Evolutionary conservation across 2,329 filamentous ascomycete species (phyloP), one percentile per base, ranked within the genome.

Genomic region (Fonsecaea monophora): DNA sequence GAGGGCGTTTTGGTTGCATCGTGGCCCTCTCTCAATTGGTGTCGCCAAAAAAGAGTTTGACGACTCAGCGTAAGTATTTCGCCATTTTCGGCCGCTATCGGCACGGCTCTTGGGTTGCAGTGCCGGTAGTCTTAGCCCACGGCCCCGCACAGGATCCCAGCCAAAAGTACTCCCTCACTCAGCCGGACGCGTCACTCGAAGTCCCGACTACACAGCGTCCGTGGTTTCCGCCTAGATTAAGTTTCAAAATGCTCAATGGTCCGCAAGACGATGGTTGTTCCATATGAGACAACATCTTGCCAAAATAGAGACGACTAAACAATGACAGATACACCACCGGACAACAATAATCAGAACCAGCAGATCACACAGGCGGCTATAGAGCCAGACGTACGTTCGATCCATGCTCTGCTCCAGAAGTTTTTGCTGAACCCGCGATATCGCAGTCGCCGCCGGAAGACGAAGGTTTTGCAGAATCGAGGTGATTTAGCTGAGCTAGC

Each of bases 301-400:
- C n/a, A 42, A 42, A 42, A 42, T 42, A 42, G 40, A 42, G 40
- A 42, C 40, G 13, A 42, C 40, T 4, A n/a, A 42, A 18, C 40
- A 42, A 42, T 42, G 40, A 10, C 40, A 42, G 40, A 42, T 6
- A 42, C 40, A 42, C 40, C 40, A 42, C 40, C 40, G 40, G 40
- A 42, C 40, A n/a, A 42, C 40, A 42, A 42, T 42, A 18, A 42
- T n/a, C 40, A 42, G 40, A 42, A n/a, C 40, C 40, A 42, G 13
- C 40, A 42, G 40, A 42, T n/a, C 40, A 42, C 40, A n/a, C 40
- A 42, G 40, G 40, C 40, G 40, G 40, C 40, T 8, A 42, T 42
- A 42, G 40, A 42, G 40, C 40, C 40, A 42, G 40, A 42, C 40
- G 40, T 42, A 42, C n/a, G 40, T 42, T 42, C 40, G 40, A 42